phyloP scores from a whole-genome alignment of 2,329 filamentous ascomycete genomes.

The Aspergillus unguis region DNA sequence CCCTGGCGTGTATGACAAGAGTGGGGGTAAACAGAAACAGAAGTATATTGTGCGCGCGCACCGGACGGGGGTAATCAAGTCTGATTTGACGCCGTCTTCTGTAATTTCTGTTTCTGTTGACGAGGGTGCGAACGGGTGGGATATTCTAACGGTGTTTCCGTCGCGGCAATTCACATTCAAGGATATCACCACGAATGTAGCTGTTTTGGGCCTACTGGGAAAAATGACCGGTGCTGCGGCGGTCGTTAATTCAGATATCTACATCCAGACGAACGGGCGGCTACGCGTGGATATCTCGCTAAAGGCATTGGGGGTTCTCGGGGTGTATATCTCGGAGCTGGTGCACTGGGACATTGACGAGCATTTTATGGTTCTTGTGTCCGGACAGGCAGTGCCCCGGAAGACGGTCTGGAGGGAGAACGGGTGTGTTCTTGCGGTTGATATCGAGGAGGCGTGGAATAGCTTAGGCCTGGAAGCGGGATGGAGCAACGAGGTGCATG shows the following conservation, averaged over 20 bases:
- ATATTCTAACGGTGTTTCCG: slow-evolving; percentile 75
- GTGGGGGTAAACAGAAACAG: slow-evolving; percentile 25
- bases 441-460: slow-evolving; percentile 73
- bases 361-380: slow-evolving; percentile 72
- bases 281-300: slow-evolving; percentile 65
- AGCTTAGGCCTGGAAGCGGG: slow-evolving; percentile 66
- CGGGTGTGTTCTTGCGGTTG: slow-evolving; percentile 67
- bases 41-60: slow-evolving; percentile 72
- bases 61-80: slow-evolving; percentile 58
- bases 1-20: slow-evolving; percentile 59
- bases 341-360: slow-evolving; percentile 57
- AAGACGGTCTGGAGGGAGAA: slow-evolving; percentile 61
- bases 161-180: slow-evolving; percentile 52
- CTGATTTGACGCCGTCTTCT: slow-evolving; percentile 39
- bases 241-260: slow-evolving; percentile 61
- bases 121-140: slow-evolving; percentile 60
- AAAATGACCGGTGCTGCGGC: slow-evolving; percentile 91
- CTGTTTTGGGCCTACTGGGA: slow-evolving; percentile 72
- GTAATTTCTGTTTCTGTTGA: slow-evolving; percentile 63
- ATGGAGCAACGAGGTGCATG: slow-evolving; percentile 75
- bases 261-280: slow-evolving; percentile 56
- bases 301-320: slow-evolving; percentile 71
- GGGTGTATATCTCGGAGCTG: slow-evolving; percentile 73
- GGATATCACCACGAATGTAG: slow-evolving; percentile 45
- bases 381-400: slow-evolving; percentile 65